A percentile compares a stretch with the other conserved stretches of the same genome.
phyloP scores from a whole-genome alignment of 306 rosid genomes.

The Bauhinia variegata region DNA sequence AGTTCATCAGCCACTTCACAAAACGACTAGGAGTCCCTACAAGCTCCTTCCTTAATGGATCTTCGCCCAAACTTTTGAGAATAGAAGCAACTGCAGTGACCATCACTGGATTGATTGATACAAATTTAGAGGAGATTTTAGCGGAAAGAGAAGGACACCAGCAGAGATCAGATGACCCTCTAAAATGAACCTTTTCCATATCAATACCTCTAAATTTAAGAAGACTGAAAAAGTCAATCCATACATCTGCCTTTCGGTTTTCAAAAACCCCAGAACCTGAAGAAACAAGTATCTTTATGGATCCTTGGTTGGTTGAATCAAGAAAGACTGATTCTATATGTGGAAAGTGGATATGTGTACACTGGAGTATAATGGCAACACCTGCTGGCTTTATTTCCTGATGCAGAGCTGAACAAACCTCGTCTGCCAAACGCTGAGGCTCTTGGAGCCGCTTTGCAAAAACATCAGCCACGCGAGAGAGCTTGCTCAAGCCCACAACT shows the following conservation, averaged over 20 bases:
- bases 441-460: conserved; percentile 56
- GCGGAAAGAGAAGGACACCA: conserved; percentile 75
- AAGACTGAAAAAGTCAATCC: conserved; percentile 77
- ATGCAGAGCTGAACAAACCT: conserved; percentile 51
- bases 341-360: conserved; percentile 77
- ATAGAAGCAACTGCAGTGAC: conserved; percentile 70
- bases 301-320: conserved; percentile 63
- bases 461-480: conserved; percentile 71
- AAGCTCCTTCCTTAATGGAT: conserved; percentile 81
- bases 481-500: conserved; percentile 92
- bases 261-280: conserved; percentile 84
- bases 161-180: conserved; percentile 43
- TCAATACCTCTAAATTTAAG: conserved; percentile 69
- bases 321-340: conserved; percentile 60
- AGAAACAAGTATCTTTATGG: conserved; percentile 64
- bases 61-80: conserved; percentile 87
- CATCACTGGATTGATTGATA: conserved; percentile 56
- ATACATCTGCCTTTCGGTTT: conserved; percentile 54
- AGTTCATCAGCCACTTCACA: conserved; percentile 81
- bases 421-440: conserved; percentile 63
- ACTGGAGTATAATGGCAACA: conserved; percentile 71
- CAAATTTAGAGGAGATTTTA: conserved; percentile 54
- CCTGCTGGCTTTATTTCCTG: conserved; percentile 86
- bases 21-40: conserved; percentile 79
- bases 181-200: conserved; percentile 42